phyloP scores from a whole-genome alignment of 495 filamentous ascomycete species.

The Penicillium diatomitis region DNA sequence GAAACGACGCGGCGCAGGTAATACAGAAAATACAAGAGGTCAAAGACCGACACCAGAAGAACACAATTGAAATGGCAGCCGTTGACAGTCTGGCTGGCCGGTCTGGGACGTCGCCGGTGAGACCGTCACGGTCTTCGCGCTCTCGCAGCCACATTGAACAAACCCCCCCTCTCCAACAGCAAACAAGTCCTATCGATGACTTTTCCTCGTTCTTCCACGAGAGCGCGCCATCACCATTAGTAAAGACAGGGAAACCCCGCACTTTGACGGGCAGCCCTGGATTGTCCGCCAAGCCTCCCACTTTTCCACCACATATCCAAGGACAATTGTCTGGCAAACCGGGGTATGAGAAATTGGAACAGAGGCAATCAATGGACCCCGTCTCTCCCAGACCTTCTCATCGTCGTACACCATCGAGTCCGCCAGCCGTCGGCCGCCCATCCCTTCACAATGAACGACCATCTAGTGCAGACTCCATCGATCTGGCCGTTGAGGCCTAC shows the following conservation, averaged over 20 bases:
- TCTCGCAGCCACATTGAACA: conserved; percentile 18
- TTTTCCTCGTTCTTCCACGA: conserved; percentile 26
- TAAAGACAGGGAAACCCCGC: conserved; percentile 46
- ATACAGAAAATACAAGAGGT: conserved; percentile 42
- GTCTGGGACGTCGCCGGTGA: conserved; percentile 19
- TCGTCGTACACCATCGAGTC: conserved; percentile 32
- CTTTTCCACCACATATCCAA: conserved; percentile 29
- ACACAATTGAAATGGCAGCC: conserved; percentile 30
- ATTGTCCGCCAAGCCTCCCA: conserved; percentile 38
- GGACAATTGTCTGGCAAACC: conserved; percentile 28
- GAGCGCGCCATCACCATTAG: conserved; percentile 60
- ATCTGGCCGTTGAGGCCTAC: conserved; percentile 80
- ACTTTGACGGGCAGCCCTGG: conserved; percentile 29
- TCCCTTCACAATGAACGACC: conserved; percentile 45
- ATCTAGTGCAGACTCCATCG: conserved; percentile 74
- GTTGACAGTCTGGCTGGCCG: conserved; percentile 23
- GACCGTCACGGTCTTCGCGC: conserved; percentile 17
- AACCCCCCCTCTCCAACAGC: conserved; percentile 3
- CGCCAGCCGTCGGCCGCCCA: conserved; percentile 18
- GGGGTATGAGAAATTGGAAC: conserved; percentile 27
- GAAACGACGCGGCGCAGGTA: conserved; percentile 36
- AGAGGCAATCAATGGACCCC: conserved; percentile 30
- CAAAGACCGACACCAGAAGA: conserved; percentile 42
- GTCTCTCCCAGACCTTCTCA: conserved; percentile 29
- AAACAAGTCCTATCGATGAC: conserved; percentile 13